Conservation (phyloP, 2,329 filamentous ascomycete species). For the Chaetomium olivaceum region DNA sequence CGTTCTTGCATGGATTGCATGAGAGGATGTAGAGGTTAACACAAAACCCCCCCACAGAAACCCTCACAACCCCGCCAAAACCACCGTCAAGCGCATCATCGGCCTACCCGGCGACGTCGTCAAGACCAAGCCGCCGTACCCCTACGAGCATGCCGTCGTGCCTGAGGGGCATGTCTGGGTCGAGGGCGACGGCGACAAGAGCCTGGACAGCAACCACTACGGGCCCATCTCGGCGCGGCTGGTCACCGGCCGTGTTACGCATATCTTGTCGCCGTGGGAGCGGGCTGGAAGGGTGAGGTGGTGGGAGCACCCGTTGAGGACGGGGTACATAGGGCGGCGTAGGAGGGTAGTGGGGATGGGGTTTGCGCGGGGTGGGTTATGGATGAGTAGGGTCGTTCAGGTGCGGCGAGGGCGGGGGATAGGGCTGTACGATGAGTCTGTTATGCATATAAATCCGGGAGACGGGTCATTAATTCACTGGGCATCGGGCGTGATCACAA, state of each 20-base stretch:
- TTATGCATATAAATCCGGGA: background rate
- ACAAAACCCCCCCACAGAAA: conserved; percentile 57
- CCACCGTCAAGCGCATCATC: conserved; percentile 80
- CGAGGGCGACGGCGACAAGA: conserved; percentile 79
- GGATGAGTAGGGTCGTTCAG: background rate
- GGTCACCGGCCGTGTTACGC: conserved; percentile 72
- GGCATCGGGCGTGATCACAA: background rate
- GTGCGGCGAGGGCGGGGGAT: background rate
- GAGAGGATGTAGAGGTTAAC: too few relatives aligned
- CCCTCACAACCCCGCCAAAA: conserved; percentile 67
- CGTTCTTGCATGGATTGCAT: too few relatives aligned
- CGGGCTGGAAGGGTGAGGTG: conserved; percentile 59
- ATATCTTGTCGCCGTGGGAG: conserved; percentile 68
- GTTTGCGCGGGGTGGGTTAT: background rate
- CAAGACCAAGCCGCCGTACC: conserved; percentile 62
- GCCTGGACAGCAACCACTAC: conserved; percentile 84
- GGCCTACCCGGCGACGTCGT: conserved; percentile 79
- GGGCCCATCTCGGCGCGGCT: conserved; percentile 77
- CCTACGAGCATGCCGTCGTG: conserved; percentile 59
- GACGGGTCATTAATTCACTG: background rate
- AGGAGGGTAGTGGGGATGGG: background rate
- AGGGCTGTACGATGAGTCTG: background rate
- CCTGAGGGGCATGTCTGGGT: conserved; percentile 91
- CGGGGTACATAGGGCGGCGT: conserved; percentile 19
- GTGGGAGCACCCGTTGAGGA: conserved; percentile 50